Evolutionary conservation across 2,329 filamentous ascomycete genomes (phyloP).

Genomic region (Fonsecaea monophora): DNA sequence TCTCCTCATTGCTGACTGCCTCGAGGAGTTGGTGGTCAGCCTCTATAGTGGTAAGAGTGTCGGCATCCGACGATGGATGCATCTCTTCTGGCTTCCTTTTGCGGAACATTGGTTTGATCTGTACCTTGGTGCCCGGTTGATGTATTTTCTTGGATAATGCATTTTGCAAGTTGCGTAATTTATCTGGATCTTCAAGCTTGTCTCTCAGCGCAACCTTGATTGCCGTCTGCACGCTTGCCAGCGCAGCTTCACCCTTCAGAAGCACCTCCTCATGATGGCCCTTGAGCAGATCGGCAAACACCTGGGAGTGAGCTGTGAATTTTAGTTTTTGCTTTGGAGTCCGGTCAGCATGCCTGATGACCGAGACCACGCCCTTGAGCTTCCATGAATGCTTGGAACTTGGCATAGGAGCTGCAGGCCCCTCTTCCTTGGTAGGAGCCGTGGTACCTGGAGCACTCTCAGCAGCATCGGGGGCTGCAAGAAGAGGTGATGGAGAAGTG

Average conservation of each 20-base stretch:
- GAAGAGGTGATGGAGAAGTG: constrained; percentile 54
- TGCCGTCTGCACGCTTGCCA: constrained; percentile 86
- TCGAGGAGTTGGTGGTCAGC: background rate
- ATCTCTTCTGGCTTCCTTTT: constrained; percentile 75
- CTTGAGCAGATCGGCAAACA: constrained; percentile 92
- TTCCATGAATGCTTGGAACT: constrained; percentile 95
- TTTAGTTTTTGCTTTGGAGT: constrained; percentile 99
- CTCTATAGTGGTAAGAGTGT: constrained; percentile 24
- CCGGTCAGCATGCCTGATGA: constrained; percentile 93
- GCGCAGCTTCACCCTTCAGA: constrained; percentile 85
- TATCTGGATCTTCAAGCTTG: constrained; percentile 81
- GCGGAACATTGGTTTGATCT: constrained; percentile 99
- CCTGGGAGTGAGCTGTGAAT: constrained; percentile 96
- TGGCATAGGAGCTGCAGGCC: constrained; percentile 60
- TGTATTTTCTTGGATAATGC: constrained; percentile 90
- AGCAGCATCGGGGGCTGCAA: constrained; percentile 29
- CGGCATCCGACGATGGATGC: constrained; percentile 11
- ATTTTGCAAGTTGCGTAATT: constrained; percentile 83
- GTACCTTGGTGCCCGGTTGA: constrained; percentile 96
- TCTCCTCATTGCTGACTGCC: constrained; percentile 23
- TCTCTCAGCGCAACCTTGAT: constrained; percentile 80
- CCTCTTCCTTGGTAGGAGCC: constrained; percentile 36
- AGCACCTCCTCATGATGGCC: constrained; percentile 96
- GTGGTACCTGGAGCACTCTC: constrained; percentile 22
- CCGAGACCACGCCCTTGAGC: constrained; percentile 94